These are phyloP conservation scores for Tetrahymena thermophila DNA, from an alignment of 73 alveolate genomes.

Conservation along the genomic window DNA sequence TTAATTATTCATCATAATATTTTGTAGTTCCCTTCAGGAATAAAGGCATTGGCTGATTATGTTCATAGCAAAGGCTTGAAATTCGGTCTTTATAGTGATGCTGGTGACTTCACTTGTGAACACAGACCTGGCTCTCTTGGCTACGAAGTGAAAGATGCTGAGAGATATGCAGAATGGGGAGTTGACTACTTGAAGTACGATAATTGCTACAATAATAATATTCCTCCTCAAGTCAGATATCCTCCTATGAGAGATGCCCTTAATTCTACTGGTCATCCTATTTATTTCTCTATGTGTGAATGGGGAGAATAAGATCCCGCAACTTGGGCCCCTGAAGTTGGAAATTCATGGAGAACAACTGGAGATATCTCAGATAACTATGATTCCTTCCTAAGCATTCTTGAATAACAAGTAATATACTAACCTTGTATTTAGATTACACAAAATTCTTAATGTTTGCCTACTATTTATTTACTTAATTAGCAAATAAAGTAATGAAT, in stretches of 20 bases:
- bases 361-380: conserved; percentile 62
- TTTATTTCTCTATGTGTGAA: conserved; percentile 89
- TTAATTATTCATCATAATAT: conserved; percentile 43
- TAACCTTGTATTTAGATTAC: neutral
- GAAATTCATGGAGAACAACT: conserved; percentile 96
- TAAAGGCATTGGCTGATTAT: conserved; percentile 66
- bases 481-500: neutral
- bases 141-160: conserved; percentile 67
- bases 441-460: neutral
- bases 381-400: conserved; percentile 19
- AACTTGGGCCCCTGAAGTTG: conserved; percentile 74
- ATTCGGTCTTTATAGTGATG: conserved; percentile 78
- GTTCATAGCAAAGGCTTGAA: conserved; percentile 61
- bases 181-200: conserved; percentile 71
- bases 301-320: conserved; percentile 91
- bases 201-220: conserved; percentile 46
- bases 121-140: conserved; percentile 77
- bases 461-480: neutral
- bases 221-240: conserved; percentile 64
- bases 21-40: conserved; percentile 76
- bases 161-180: conserved; percentile 65
- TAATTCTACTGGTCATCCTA: conserved; percentile 71
- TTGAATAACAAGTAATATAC: neutral
- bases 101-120: conserved; percentile 73
- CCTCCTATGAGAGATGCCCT: conserved; percentile 92